phyloP scores from a whole-genome alignment of 331 rosid genomes.

The Cydonia oblonga region DNA sequence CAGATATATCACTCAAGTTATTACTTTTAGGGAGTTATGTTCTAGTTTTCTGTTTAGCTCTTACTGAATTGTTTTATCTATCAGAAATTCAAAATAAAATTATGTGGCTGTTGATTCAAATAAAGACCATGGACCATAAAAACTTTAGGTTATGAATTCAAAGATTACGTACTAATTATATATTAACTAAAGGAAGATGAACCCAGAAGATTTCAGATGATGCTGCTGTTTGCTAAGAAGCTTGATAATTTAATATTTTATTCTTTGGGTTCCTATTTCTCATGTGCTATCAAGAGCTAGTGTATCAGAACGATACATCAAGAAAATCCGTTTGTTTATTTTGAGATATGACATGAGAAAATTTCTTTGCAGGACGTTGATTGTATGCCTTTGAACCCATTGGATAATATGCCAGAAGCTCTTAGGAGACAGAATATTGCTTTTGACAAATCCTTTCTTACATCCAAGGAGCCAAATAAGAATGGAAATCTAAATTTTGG shows the following conservation, averaged over 20 bases:
- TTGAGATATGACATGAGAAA: conserved; percentile 11
- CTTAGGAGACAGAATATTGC: conserved; percentile 38
- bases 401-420: conserved; percentile 70
- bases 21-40: not conserved
- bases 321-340: not conserved
- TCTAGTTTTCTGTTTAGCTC: not conserved
- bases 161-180: not conserved
- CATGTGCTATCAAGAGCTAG: not conserved
- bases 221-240: not conserved
- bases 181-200: not conserved
- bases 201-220: not conserved
- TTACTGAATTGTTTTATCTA: not conserved
- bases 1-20: not conserved
- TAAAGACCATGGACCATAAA: not conserved
- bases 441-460: conserved; percentile 23
- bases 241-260: not conserved
- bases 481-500: conserved; percentile 36
- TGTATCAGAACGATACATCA: not conserved
- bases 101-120: not conserved
- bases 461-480: conserved; percentile 33
- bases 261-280: not conserved
- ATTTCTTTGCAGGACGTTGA: conserved; percentile 54
- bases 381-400: conserved; percentile 77
- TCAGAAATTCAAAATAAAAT: not conserved
- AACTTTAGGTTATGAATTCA: not conserved